Conservation (phyloP, 345 rosid genomes). For the Melaleuca alternifolia region DNA sequence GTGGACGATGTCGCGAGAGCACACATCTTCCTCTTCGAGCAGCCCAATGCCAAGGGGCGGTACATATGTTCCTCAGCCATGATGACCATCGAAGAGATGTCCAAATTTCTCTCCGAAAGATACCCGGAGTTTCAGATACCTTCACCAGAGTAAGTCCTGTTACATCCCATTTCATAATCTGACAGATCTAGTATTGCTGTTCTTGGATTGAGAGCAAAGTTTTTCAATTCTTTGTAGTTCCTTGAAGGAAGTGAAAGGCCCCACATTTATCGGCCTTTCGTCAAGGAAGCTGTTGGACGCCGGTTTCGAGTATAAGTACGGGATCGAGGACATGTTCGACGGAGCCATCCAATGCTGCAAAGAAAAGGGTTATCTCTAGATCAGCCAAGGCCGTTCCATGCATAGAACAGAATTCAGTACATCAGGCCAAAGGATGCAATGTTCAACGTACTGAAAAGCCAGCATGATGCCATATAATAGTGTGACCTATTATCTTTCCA, state of each 20-base stretch:
- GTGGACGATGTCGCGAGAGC: constrained; percentile 29
- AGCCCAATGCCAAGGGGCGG: constrained; percentile 24
- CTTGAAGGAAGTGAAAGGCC: not conserved
- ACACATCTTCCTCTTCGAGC: constrained; percentile 30
- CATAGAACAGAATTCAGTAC: too few species aligned
- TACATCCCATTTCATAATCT: not conserved
- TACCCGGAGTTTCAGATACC: constrained; percentile 18
- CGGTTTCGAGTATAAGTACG: constrained; percentile 24
- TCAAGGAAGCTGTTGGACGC: constrained; percentile 20
- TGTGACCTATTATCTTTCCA: not conserved
- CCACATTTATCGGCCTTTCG: not conserved
- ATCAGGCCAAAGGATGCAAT: not conserved
- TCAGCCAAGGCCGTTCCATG: not conserved
- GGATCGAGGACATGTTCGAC: constrained; percentile 18
- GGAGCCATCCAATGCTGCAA: constrained; percentile 22
- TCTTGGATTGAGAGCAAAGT: not conserved
- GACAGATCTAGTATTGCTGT: not conserved
- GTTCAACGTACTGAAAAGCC: not conserved
- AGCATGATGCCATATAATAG: not conserved
- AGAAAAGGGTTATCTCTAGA: constrained; percentile 13
- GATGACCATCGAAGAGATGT: constrained; percentile 7
- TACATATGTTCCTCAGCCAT: constrained; percentile 19
- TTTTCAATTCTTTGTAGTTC: not conserved
- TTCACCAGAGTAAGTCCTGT: constrained; percentile 5
- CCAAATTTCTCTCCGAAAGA: constrained; percentile 13